These are phyloP conservation scores for Candida tetrigidarum DNA, from an alignment of 1,139 yeast genomes.

Conservation along the genomic window DNA sequence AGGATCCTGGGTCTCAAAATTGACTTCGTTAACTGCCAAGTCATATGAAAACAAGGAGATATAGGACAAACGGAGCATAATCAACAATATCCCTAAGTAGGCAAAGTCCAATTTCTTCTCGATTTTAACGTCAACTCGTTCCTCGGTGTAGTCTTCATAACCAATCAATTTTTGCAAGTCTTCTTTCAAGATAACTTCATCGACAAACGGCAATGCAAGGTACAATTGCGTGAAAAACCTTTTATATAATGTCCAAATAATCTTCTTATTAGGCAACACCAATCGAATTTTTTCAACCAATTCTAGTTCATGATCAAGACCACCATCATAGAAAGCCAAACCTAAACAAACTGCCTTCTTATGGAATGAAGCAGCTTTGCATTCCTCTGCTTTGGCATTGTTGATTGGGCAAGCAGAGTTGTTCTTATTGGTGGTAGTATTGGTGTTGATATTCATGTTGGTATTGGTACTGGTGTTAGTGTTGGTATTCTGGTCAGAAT, in stretches of 20 bases:
- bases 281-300: slow-evolving; percentile 37
- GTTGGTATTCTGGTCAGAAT: too few species aligned
- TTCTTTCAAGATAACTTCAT: slow-evolving; percentile 35
- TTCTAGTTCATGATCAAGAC: slow-evolving; percentile 33
- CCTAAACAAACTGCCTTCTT: slow-evolving; percentile 34
- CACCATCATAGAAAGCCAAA: slow-evolving; percentile 34
- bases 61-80: slow-evolving; percentile 33
- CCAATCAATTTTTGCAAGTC: slow-evolving; percentile 30
- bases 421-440: neutral
- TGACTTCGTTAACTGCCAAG: slow-evolving; percentile 32
- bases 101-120: slow-evolving; percentile 37
- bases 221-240: slow-evolving; percentile 49
- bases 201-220: slow-evolving; percentile 51
- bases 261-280: slow-evolving; percentile 46
- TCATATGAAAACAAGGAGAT: slow-evolving; percentile 36
- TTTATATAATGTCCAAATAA: slow-evolving; percentile 50
- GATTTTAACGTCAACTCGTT: slow-evolving; percentile 24
- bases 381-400: neutral
- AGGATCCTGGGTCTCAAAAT: slow-evolving; percentile 26
- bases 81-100: slow-evolving; percentile 31
- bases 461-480: too few species aligned
- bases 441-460: neutral
- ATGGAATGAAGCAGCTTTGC: slow-evolving; percentile 20
- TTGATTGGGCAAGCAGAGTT: too few species aligned
- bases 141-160: slow-evolving; percentile 15